Base-by-base conservation (phyloP, 1,284 basidiomycete genomes). In the Apiotrichum porosum region DNA sequence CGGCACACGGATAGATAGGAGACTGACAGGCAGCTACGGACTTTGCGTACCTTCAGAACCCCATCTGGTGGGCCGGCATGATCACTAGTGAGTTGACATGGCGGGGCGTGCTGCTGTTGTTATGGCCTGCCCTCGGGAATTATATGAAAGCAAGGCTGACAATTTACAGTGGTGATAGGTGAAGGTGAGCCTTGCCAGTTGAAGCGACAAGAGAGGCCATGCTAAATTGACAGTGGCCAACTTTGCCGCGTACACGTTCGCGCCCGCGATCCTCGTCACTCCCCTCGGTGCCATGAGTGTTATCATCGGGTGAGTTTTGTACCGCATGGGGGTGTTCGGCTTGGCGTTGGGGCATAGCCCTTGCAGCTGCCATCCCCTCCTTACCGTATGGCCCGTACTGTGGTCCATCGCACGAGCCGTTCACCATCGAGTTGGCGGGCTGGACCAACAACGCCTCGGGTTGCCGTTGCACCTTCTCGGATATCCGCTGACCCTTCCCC, bases 51-150 rank as follows among this genome's bases (percentile, higher is more conserved):
- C 78, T 99, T 42, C 82, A 80, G 60, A 98, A 91, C 76, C 88
- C 91, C 26, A 86, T 95, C 62, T 98, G 95, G 94, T 98, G 94
- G 95, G 86, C 86, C 4, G 94, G 94, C 38, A 95, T 97, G 79
- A 78, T 83, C 28, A 94, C 88, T 15, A 81, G 92, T 95, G 72
- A 75, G 90, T 83, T 42, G 42, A 13, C 37, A 28, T 6, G 12
- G 2, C 28, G 13, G 45, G 3, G 31, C 5, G 10, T 15, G 21
- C 6, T n/a, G 6, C 9, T 40, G 12, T 9, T 22, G 32, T 21
- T 34, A 4, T 33, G 19, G 19, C 6, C 21, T 44, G 6, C 48
- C 4, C 62, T 92, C 90, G 94, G 81, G 78, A 93, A 31, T 67
- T 92, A 28, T 92, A 92, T 46, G 92, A 95, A 85, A 74, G 90